Percentiles rank a stretch among this genome's conserved stretches.
Evolutionary conservation across 345 rosid species (phyloP).

Genomic region (Trapa incisa): DNA sequence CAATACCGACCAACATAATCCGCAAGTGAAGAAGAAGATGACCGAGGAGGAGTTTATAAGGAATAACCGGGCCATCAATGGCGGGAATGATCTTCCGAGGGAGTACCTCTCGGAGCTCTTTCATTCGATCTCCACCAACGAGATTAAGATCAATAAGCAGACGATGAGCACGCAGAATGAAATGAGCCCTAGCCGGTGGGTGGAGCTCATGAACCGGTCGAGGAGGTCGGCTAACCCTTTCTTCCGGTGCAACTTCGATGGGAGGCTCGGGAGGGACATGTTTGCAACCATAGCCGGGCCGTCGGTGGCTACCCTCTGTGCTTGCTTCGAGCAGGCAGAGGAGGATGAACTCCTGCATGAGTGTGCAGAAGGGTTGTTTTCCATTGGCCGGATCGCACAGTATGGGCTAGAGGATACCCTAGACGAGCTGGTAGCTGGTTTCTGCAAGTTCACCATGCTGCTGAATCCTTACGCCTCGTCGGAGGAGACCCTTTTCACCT

Average conservation of each 20-base stretch:
- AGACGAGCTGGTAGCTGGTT: slow-evolving; percentile 72
- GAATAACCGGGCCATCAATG: slow-evolving; percentile 78
- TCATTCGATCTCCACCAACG: slow-evolving; percentile 52
- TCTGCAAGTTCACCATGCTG: slow-evolving; percentile 72
- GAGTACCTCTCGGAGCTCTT: slow-evolving; percentile 81
- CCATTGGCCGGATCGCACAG: slow-evolving; percentile 70
- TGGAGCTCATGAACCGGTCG: slow-evolving; percentile 55
- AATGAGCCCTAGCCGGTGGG: slow-evolving; percentile 71
- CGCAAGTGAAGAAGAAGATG: slow-evolving; percentile 89
- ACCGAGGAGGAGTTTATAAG: slow-evolving; percentile 89
- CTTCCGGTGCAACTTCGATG: slow-evolving; percentile 45
- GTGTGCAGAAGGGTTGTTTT: slow-evolving; percentile 76
- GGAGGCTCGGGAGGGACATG: slow-evolving; percentile 73
- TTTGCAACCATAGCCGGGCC: slow-evolving; percentile 85
- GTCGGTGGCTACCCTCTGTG: slow-evolving; percentile 65
- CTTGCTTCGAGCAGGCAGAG: slow-evolving; percentile 76
- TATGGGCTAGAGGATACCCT: slow-evolving; percentile 72
- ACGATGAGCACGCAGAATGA: slow-evolving; percentile 29
- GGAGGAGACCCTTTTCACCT: slow-evolving; percentile 74
- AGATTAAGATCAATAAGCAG: slow-evolving; percentile 41
- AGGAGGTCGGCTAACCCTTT: slow-evolving; percentile 36
- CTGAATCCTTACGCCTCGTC: slow-evolving; percentile 81
- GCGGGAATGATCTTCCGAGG: slow-evolving; percentile 76
- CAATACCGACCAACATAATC: slow-evolving; percentile 86
- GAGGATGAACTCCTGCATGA: slow-evolving; percentile 86